Evolutionary conservation across 306 rosid genomes (phyloP), one percentile per base, ranked within the genome.

Genomic region (Coriaria nepalensis): DNA sequence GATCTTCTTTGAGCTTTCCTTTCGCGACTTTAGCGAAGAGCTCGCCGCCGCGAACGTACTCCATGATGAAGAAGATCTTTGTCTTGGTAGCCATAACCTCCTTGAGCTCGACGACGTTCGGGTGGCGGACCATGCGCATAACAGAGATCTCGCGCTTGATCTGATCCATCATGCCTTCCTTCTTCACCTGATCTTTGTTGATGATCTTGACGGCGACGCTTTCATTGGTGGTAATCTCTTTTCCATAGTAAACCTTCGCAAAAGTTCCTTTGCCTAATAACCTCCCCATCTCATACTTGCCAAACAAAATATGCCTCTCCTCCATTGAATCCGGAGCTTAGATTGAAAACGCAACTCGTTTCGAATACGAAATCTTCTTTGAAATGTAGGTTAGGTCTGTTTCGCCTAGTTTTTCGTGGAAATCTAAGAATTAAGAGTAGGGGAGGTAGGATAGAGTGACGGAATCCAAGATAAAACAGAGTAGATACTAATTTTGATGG

Each of bases 21-120:
- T 49, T 77, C 0, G 84, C 80, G 10, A 85, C 70, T 40, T 85
- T 85, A 6, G 79, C 64, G 66, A 85, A 85, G 51, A 81, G 82
- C 58, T 85, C 95, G 15, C 93, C 95, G 6, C 95, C 95, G 0
- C 77, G 80, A 7, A 76, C 82, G 49, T 75, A 75, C 47, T 85
- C 93, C 87, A 81, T 85, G 37, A 81, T 75, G 57, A 85, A 58
- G 78, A 73, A 80, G 63, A 81, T 85, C 55, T 81, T 78, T 6
- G 93, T 66, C 41, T 76, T 80, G 10, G 93, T 85, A 40, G 93
- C 95, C 84, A 85, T 55, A 6, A 85, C 93, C 37, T 85, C 95
- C 11, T 65, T 68, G 42, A 85, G 71, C 45, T 81, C 76, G 0
- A 85, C 95, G 5, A 85, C 52, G 65, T 85, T 85, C 0, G 85